phyloP scores from a whole-genome alignment of 768 basidiomycete species.

The Leccinum olivaceopallidum region DNA sequence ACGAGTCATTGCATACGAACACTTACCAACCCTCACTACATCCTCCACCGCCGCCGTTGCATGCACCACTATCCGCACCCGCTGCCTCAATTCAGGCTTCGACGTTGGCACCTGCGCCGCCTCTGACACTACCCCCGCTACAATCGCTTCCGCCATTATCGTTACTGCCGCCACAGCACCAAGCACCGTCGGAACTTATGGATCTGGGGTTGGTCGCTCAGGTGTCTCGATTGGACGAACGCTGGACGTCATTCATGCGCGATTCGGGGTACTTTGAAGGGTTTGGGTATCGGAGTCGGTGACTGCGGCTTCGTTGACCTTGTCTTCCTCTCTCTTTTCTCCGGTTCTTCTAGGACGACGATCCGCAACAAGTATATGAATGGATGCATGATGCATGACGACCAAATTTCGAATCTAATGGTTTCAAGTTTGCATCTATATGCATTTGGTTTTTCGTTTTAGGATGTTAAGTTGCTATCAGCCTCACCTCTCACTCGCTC shows the following conservation, averaged over 20 bases:
- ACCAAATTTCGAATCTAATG: not conserved
- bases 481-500: not conserved
- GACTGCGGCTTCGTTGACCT: not conserved
- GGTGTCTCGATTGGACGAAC: slow-evolving; percentile 53
- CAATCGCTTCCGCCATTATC: not conserved
- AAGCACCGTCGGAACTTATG: slow-evolving; percentile 46
- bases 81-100: not conserved
- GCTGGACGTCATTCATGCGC: slow-evolving; percentile 64
- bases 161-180: slow-evolving; percentile 1
- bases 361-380: not conserved
- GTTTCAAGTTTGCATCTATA: not conserved
- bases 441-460: not conserved
- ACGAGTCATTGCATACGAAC: not conserved
- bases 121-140: not conserved
- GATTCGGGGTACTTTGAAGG: slow-evolving; percentile 50
- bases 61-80: not conserved
- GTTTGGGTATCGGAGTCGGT: slow-evolving; percentile 31
- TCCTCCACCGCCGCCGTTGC: not conserved
- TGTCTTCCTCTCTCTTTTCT: not conserved
- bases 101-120: not conserved
- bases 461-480: not conserved
- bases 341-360: not conserved
- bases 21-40: slow-evolving; percentile 4
- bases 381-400: not conserved
- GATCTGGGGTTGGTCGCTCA: slow-evolving; percentile 61